Conservation (phyloP, 345 rosid genomes). For the Triadica sebifera region DNA sequence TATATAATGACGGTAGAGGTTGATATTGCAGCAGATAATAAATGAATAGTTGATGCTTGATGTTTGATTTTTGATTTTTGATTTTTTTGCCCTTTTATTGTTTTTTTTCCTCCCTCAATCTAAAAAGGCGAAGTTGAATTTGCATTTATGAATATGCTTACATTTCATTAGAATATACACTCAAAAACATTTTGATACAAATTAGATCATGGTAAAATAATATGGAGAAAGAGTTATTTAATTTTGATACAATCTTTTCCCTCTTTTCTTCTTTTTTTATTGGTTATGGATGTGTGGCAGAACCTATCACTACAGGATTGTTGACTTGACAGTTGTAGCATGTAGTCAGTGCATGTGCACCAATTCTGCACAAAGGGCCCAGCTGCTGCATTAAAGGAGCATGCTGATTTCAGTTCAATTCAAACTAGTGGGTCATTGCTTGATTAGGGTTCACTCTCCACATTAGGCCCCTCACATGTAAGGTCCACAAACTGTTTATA, state of each 20-base stretch:
- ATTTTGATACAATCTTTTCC: too few species aligned
- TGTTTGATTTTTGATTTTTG: too few species aligned
- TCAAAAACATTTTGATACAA: too few species aligned
- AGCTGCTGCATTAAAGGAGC: not conserved
- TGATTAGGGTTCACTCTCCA: not conserved
- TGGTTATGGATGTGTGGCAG: not conserved
- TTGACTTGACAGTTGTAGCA: not conserved
- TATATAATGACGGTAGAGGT: not conserved
- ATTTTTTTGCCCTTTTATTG: too few species aligned
- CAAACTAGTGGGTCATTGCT: not conserved
- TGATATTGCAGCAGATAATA: not conserved
- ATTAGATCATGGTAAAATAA: too few species aligned
- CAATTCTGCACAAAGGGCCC: conserved; percentile 1
- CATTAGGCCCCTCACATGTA: not conserved
- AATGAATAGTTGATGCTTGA: not conserved
- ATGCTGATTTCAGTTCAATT: not conserved
- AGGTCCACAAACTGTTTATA: not conserved
- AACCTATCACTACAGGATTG: not conserved
- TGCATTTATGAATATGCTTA: too few species aligned
- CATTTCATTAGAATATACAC: too few species aligned
- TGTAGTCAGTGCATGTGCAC: conserved; percentile 10
- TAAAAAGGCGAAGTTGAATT: too few species aligned
- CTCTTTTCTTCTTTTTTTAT: too few species aligned
- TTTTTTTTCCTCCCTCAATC: too few species aligned
- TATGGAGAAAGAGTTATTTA: too few species aligned